Evolutionary conservation across 73 alveolate genomes (phyloP).

Genomic region (Paramecium sexaurelia): DNA sequence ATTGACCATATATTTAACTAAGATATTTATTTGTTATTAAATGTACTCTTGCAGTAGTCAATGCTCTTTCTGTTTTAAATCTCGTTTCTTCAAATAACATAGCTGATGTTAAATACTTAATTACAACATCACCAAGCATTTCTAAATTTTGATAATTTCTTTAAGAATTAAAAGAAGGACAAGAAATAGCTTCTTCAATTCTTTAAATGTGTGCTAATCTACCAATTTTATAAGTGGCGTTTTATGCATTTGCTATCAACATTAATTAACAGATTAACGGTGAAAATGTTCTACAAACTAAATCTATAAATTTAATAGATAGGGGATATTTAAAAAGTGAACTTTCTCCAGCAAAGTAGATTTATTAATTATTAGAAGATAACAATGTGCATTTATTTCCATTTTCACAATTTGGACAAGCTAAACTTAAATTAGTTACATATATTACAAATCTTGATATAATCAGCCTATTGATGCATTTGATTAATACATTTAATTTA

Average conservation of each 20-base stretch:
- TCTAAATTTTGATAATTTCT: constrained; percentile 47
- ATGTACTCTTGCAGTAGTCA: background rate
- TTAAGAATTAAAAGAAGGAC: background rate
- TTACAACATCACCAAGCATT: constrained; percentile 17
- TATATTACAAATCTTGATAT: background rate
- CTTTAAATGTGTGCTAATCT: background rate
- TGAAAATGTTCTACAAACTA: background rate
- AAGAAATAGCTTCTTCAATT: constrained; percentile 20
- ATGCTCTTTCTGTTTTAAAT: background rate
- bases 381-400: background rate
- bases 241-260: background rate
- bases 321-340: background rate
- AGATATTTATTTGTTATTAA: background rate
- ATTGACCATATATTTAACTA: background rate
- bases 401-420: background rate
- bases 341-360: background rate
- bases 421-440: background rate
- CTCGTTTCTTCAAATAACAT: background rate
- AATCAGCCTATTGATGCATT: background rate
- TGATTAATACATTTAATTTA: background rate
- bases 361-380: background rate
- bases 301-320: background rate
- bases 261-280: background rate
- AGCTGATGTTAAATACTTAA: constrained; percentile 19
- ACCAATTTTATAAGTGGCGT: background rate